Evolutionary conservation across 75 land plant genomes (phyloP), one percentile per base, ranked within the genome.

Genomic region (Picea glauca): DNA sequence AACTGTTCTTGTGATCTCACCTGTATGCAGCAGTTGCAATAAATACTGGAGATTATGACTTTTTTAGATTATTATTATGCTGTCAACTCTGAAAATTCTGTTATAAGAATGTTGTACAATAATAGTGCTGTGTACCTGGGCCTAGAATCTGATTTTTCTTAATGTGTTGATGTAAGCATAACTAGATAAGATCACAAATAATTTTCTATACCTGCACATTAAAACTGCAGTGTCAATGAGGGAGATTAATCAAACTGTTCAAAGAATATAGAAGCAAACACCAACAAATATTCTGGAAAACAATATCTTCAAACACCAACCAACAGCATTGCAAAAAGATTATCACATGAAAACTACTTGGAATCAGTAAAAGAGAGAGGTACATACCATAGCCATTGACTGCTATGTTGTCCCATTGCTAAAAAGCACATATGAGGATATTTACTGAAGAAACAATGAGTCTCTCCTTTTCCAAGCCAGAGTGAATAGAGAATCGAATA

Each of bases 331-430:
- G 23, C 43, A 46, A 43, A 70, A 8, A 66, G 33, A 35, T 4
- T 62, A 66, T 66, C n/a, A 66, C 43, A 32, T 70, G 17, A 0
- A n/a, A 70, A 70, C 20, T 13, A 38, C 54, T 20, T 70, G 74
- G n/a, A 70, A 70, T 70, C 7, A 5, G 26, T 21, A 56, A 17
- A 78, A 38, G 63, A 70, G 64, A 68, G 23, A 40, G 35, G 38
- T 72, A 56, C 82, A 61, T 81, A 83, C 85, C 85, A 83, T 43
- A 83, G 43, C 85, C 85, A 83, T 66, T 83, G 85, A 68, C 85
- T 83, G 60, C 78, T 31, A 76, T 83, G 85, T 58, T 62, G 85
- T 70, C 62, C 76, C 85, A 83, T 83, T 60, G 85, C 85, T 58
- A 57, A 58, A 26, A 83, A 81, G 68, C 85, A 81, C 64, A 67